phyloP scores from a whole-genome alignment of 2,329 filamentous ascomycete genomes.

The Geoglossum cookeanum region DNA sequence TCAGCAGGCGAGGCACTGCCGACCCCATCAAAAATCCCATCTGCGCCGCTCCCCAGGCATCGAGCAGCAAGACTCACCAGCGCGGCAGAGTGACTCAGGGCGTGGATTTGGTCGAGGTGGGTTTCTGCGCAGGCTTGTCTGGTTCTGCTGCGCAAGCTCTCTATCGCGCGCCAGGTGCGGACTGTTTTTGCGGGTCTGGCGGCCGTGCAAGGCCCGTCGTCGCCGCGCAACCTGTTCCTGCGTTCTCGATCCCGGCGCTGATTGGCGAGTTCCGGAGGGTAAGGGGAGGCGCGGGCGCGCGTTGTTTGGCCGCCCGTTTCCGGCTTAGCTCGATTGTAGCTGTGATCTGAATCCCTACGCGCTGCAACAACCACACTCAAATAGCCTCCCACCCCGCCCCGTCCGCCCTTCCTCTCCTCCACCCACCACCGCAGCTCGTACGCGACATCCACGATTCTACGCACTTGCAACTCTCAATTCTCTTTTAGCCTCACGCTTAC shows the following conservation, averaged over 20 bases:
- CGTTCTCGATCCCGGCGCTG: not conserved
- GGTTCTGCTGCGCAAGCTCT: not conserved
- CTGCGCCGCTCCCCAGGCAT: not conserved
- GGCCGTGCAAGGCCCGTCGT: not conserved
- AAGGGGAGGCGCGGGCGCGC: not conserved
- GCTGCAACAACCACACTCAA: not conserved
- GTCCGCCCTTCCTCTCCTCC: not conserved
- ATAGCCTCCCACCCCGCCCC: slow-evolving; percentile 2
- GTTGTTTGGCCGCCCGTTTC: slow-evolving; percentile 1
- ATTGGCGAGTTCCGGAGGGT: not conserved
- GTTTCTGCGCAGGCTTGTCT: not conserved
- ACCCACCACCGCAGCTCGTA: not conserved
- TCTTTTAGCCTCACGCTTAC: slow-evolving; percentile 1
- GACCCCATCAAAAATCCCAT: not conserved
- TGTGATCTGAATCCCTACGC: slow-evolving; percentile 2
- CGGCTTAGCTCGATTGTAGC: slow-evolving; percentile 2
- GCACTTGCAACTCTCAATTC: not conserved
- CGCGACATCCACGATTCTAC: not conserved
- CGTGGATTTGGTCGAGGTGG: not conserved
- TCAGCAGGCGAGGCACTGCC: slow-evolving; percentile 1
- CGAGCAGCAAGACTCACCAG: not conserved
- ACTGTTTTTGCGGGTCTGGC: not conserved
- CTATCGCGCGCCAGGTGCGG: not conserved
- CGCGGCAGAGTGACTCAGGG: not conserved
- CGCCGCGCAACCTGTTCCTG: not conserved